phyloP scores from a whole-genome alignment of 345 rosid species.

The Sonneratia alba region DNA sequence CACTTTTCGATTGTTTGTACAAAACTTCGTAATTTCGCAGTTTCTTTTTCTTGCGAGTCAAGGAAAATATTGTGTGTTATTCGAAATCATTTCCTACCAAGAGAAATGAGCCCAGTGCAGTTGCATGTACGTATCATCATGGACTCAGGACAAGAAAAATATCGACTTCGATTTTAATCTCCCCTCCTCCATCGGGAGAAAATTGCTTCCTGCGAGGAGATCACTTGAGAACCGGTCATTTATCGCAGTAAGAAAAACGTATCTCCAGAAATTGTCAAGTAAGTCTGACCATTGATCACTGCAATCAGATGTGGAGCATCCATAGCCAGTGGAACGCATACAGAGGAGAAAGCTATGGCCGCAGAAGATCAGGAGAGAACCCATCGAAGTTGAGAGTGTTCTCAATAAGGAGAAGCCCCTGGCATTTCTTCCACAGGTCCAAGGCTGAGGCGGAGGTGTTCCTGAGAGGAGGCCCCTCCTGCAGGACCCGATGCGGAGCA shows the following conservation, averaged over 20 bases:
- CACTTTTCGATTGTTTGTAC: too few relatives aligned
- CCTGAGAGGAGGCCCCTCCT: constrained; percentile 12
- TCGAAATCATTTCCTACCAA: background rate
- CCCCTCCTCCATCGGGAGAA: too few relatives aligned
- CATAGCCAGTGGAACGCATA: constrained; percentile 40
- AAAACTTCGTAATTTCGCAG: background rate
- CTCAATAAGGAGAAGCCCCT: constrained; percentile 30
- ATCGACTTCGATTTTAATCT: too few relatives aligned
- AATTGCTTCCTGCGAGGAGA: too few relatives aligned
- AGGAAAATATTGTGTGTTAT: background rate
- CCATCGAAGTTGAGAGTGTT: constrained; percentile 19
- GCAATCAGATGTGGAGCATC: constrained; percentile 29
- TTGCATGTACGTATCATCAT: too few relatives aligned
- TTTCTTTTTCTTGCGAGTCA: background rate
- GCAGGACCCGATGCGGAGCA: background rate
- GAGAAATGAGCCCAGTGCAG: too few relatives aligned
- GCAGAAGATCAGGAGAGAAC: background rate
- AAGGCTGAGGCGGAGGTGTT: constrained; percentile 30
- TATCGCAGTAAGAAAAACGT: background rate
- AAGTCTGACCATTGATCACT: background rate
- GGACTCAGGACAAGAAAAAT: too few relatives aligned
- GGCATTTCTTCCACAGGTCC: constrained; percentile 11
- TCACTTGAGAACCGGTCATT: too few relatives aligned
- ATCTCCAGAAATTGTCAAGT: background rate
- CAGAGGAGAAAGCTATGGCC: constrained; percentile 10